Evolutionary conservation across 306 rosid genomes (phyloP).

Genomic region (Ochetophila trinervis): DNA sequence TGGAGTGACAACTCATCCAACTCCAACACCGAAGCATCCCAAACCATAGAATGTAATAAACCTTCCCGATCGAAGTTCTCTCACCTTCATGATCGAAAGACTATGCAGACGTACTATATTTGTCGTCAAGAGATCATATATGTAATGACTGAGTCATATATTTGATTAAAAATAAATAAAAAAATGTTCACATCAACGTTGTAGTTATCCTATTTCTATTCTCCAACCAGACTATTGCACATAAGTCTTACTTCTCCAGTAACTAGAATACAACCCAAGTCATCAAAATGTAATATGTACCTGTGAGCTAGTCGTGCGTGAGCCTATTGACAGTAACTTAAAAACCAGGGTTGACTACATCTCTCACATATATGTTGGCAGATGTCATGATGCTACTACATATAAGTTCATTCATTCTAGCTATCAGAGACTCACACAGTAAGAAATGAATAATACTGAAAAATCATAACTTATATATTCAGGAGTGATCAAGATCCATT

Average conservation of each 20-base stretch:
- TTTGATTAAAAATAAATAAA: neutral
- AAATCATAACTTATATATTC: too few relatives aligned
- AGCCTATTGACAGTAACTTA: too few relatives aligned
- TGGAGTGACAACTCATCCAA: constrained; percentile 90
- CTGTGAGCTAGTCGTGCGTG: neutral
- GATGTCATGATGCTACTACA: too few relatives aligned
- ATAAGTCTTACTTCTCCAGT: neutral
- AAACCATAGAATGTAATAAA: constrained; percentile 40
- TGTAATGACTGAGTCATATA: neutral
- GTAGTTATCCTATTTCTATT: neutral
- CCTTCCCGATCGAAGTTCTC: constrained; percentile 5
- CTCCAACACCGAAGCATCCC: constrained; percentile 79
- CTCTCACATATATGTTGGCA: too few relatives aligned
- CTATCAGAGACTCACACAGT: too few relatives aligned
- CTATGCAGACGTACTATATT: constrained; percentile 37
- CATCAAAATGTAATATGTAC: neutral
- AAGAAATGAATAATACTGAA: too few relatives aligned
- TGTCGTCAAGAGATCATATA: constrained; percentile 3
- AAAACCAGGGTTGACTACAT: too few relatives aligned
- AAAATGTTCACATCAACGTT: neutral
- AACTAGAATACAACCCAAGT: neutral
- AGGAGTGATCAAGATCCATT: constrained; percentile 29
- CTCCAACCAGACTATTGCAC: neutral
- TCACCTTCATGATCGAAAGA: constrained; percentile 2
- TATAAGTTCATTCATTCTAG: too few relatives aligned